These are phyloP conservation scores for Nicotiana knightiana DNA, from an alignment of 257 asterid genomes.

Conservation along the genomic window DNA sequence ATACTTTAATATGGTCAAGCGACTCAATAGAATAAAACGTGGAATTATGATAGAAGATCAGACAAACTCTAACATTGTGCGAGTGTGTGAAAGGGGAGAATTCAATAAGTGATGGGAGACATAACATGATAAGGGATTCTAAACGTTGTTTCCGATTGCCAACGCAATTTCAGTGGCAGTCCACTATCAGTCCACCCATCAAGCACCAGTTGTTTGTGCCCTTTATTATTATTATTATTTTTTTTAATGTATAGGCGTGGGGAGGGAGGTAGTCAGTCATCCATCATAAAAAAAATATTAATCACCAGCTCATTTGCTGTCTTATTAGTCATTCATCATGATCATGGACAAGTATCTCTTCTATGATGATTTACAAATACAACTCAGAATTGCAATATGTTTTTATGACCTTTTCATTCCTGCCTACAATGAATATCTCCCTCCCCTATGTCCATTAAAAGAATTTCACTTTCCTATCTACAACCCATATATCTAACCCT, in stretches of 20 bases:
- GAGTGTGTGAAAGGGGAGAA: too few species aligned
- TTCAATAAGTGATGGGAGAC: too few species aligned
- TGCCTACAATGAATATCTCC: constrained; percentile 44
- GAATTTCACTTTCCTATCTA: constrained; percentile 36
- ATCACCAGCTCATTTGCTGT: neutral
- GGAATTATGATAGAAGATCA: too few species aligned
- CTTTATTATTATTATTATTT: too few species aligned
- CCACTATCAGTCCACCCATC: neutral
- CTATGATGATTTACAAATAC: constrained; percentile 27
- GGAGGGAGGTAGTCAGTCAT: neutral
- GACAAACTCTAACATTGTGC: too few species aligned
- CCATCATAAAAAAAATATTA: neutral
- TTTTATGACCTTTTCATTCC: constrained; percentile 9
- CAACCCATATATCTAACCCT: constrained; percentile 32
- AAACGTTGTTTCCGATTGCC: neutral
- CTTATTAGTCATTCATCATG: constrained; percentile 8
- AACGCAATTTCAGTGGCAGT: neutral
- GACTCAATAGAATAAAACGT: too few species aligned
- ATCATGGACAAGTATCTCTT: constrained; percentile 22
- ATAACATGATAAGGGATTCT: too few species aligned
- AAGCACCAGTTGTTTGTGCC: neutral
- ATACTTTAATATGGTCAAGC: too few species aligned
- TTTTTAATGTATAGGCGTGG: neutral
- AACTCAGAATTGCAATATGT: constrained; percentile 15
- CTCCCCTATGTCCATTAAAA: constrained; percentile 47